These are phyloP conservation scores for Sclerotinia minor DNA, from an alignment of 2,329 filamentous ascomycete species.

Conservation along the genomic window DNA sequence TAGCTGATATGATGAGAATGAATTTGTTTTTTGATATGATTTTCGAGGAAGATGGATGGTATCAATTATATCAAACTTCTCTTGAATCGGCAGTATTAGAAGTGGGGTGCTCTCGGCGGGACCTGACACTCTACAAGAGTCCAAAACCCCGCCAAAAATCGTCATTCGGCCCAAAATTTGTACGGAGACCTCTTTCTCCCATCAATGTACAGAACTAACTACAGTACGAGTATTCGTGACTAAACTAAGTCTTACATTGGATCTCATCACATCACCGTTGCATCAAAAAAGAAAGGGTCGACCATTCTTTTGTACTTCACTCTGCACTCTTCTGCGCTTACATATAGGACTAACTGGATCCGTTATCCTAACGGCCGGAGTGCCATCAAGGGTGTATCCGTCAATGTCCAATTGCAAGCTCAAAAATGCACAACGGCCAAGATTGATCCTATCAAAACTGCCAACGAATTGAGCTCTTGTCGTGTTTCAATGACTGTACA, in stretches of 20 bases:
- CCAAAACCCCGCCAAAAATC: conserved; percentile 22
- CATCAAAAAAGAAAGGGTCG: neutral
- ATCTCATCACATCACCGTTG: neutral
- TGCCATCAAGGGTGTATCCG: neutral
- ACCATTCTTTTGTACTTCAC: neutral
- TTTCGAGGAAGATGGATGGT: neutral
- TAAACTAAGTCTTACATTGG: too few species aligned
- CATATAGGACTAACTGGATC: neutral
- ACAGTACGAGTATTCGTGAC: too few species aligned
- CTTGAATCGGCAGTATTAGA: conserved; percentile 18
- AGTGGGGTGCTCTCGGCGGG: conserved; percentile 19
- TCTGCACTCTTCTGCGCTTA: neutral
- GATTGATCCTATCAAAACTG: conserved; percentile 12
- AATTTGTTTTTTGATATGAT: neutral
- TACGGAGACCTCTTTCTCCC: neutral
- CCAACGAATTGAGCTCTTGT: conserved; percentile 4
- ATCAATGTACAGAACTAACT: neutral
- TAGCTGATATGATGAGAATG: neutral
- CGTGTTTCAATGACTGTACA: conserved; percentile 5
- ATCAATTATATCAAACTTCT: conserved; percentile 21
- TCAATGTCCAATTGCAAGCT: conserved; percentile 1
- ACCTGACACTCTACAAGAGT: conserved; percentile 12
- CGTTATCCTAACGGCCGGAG: neutral
- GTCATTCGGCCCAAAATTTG: conserved; percentile 18
- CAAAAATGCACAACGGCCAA: conserved; percentile 1